A percentile compares a stretch with the other conserved stretches of the same genome.
These are phyloP conservation scores for Myriosclerotinia duriaeana DNA, from an alignment of 2,329 filamentous ascomycete genomes.

Conservation along the genomic window DNA sequence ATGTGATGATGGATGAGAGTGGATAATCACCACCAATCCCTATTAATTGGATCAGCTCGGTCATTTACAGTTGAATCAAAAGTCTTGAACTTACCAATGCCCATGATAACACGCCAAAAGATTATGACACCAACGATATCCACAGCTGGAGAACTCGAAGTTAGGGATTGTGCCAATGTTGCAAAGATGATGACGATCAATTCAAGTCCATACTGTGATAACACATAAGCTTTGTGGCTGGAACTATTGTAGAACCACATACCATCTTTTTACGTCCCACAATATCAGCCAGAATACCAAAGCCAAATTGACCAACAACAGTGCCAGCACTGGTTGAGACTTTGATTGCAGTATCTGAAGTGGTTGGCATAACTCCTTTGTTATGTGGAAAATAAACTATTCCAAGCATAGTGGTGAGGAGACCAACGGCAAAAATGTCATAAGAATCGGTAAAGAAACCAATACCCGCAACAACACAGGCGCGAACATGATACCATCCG, in stretches of 20 bases:
- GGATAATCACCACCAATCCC: constrained; percentile 80
- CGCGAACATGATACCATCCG: constrained; percentile 76
- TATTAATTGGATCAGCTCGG: constrained; percentile 44
- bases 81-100: constrained; percentile 30
- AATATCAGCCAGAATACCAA: constrained; percentile 73
- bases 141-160: constrained; percentile 60
- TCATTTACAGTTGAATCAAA: neutral
- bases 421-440: constrained; percentile 56
- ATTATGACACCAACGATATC: constrained; percentile 65
- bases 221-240: neutral
- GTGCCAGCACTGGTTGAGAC: constrained; percentile 79
- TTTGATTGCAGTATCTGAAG: constrained; percentile 78
- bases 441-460: constrained; percentile 84
- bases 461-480: constrained; percentile 73
- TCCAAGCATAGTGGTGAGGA: constrained; percentile 56
- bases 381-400: constrained; percentile 30
- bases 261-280: constrained; percentile 69
- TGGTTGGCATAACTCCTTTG: constrained; percentile 60
- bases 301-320: constrained; percentile 76
- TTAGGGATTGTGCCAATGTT: constrained; percentile 68
- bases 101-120: constrained; percentile 81
- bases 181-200: constrained; percentile 76
- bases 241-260: neutral
- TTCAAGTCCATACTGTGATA: constrained; percentile 65
- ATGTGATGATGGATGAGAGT: constrained; percentile 79